phyloP scores from a whole-genome alignment of 805 yeast genomes.

The Saturnispora silvae region DNA sequence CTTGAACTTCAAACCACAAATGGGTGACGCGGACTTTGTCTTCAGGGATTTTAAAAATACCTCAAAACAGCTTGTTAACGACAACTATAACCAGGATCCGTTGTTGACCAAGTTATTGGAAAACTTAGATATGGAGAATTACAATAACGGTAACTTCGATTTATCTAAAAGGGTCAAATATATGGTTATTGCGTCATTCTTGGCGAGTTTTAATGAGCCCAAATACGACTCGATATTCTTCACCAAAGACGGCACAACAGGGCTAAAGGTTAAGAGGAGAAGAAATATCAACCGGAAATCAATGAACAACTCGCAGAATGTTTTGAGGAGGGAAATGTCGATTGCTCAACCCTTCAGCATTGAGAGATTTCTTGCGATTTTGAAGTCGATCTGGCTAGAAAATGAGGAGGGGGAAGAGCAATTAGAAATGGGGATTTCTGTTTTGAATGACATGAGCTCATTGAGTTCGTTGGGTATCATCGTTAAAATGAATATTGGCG shows the following conservation, averaged over 20 bases:
- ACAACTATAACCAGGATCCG: constrained; percentile 4
- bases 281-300: constrained; percentile 18
- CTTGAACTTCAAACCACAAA: constrained; percentile 16
- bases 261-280: constrained; percentile 30
- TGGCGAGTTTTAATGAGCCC: constrained; percentile 70
- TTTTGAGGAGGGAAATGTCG: constrained; percentile 48
- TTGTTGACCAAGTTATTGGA: constrained; percentile 1
- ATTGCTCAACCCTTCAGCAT: constrained; percentile 68
- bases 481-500: constrained; percentile 22
- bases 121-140: constrained; percentile 3
- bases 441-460: constrained; percentile 30
- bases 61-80: constrained; percentile 8
- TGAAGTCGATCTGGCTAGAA: constrained; percentile 52
- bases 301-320: constrained; percentile 28
- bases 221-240: constrained; percentile 60
- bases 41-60: constrained; percentile 16
- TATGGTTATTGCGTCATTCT: constrained; percentile 68
- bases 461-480: constrained; percentile 25
- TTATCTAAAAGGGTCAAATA: constrained; percentile 55
- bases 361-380: constrained; percentile 72
- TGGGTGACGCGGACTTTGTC: constrained; percentile 20
- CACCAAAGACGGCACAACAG: constrained; percentile 41
- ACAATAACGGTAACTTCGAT: constrained; percentile 26
- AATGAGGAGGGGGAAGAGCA: constrained; percentile 25
- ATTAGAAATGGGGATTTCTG: constrained; percentile 25